phyloP scores from a whole-genome alignment of 2,329 filamentous ascomycete genomes.

The Xylaria sp. region DNA sequence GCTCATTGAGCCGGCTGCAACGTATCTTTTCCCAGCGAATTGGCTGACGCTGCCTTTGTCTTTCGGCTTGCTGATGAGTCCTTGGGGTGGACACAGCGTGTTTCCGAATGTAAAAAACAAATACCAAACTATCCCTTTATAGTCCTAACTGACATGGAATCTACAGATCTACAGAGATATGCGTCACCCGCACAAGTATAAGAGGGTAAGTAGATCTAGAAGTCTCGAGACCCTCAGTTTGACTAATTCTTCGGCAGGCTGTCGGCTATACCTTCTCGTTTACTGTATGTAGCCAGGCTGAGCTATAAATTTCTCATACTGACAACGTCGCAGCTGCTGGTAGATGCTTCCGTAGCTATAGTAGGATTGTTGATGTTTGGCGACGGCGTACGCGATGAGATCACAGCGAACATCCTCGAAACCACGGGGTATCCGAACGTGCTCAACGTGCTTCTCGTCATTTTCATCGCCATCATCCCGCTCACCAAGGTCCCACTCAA shows the following conservation, averaged over 20 bases:
- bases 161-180: slow-evolving; percentile 70
- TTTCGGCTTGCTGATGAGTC: slow-evolving; percentile 88
- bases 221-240: not conserved
- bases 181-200: slow-evolving; percentile 82
- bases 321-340: slow-evolving; percentile 66
- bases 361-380: slow-evolving; percentile 95
- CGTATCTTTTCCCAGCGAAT: slow-evolving; percentile 83
- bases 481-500: slow-evolving; percentile 95
- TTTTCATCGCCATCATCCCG: slow-evolving; percentile 77
- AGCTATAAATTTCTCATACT: not conserved
- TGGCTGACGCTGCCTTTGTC: slow-evolving; percentile 89
- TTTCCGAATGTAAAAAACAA: slow-evolving; percentile 77
- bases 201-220: slow-evolving; percentile 40
- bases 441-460: slow-evolving; percentile 81
- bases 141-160: slow-evolving; percentile 28
- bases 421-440: slow-evolving; percentile 77
- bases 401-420: slow-evolving; percentile 88
- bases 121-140: not conserved
- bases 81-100: slow-evolving; percentile 71
- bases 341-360: slow-evolving; percentile 84
- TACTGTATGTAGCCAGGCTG: slow-evolving; percentile 65
- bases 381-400: slow-evolving; percentile 84
- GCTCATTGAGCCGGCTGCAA: slow-evolving; percentile 79
- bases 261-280: slow-evolving; percentile 86
- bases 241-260: slow-evolving; percentile 58